Conservation (phyloP, 1,139 yeast genomes). For the Geotrichum europaeum region DNA sequence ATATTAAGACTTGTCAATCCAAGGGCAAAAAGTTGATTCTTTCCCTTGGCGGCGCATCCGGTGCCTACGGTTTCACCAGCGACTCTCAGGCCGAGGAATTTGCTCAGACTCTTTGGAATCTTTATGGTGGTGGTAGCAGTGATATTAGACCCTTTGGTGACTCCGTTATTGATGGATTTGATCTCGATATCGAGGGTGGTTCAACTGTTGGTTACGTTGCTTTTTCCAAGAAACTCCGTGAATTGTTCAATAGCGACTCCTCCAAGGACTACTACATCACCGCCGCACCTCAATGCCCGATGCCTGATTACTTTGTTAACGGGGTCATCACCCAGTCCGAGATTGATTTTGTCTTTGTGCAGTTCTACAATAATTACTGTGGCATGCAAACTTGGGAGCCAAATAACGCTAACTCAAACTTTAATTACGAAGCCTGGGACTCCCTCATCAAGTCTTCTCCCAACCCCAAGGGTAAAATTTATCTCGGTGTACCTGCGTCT, state of each 20-base stretch:
- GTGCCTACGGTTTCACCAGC: conserved; percentile 63
- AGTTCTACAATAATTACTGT: conserved; percentile 91
- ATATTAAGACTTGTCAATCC: conserved; percentile 75
- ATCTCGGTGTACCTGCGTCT: conserved; percentile 70
- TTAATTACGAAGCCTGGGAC: conserved; percentile 87
- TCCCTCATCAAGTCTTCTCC: conserved; percentile 61
- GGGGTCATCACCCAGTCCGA: conserved; percentile 53
- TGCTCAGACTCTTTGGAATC: conserved; percentile 76
- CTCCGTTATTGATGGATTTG: conserved; percentile 66
- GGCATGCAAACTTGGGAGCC: conserved; percentile 29
- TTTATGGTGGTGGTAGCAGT: conserved; percentile 70
- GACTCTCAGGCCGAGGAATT: conserved; percentile 60
- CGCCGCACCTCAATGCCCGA: conserved; percentile 95
- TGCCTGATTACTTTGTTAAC: conserved; percentile 84
- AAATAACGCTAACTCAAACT: conserved; percentile 29
- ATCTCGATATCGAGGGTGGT: conserved; percentile 61
- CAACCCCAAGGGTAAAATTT: conserved; percentile 56
- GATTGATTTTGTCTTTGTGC: conserved; percentile 83
- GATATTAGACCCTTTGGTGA: conserved; percentile 68
- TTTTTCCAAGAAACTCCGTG: conserved; percentile 49
- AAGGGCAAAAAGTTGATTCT: conserved; percentile 71
- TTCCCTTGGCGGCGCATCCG: conserved; percentile 85
- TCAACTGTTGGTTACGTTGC: conserved; percentile 49
- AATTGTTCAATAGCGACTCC: conserved; percentile 43
- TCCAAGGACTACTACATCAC: conserved; percentile 58